Base-by-base conservation (phyloP, 2,329 filamentous ascomycete genomes). In the Acarospora socialis region DNA sequence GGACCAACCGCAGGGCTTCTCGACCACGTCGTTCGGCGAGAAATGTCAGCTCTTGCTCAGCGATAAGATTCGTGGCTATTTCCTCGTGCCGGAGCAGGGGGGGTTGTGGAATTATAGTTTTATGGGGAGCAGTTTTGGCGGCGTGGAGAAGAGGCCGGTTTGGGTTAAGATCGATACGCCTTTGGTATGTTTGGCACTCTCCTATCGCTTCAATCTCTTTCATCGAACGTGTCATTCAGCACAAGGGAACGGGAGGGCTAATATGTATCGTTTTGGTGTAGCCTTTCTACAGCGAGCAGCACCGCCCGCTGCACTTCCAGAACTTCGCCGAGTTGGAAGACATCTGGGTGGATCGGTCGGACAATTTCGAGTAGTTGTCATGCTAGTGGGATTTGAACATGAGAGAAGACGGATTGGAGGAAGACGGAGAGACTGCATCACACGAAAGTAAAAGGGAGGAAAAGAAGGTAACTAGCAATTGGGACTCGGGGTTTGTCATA, bases 311-410 rank as follows among this genome's bases (percentile, higher is more conserved):
- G 34, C 90, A 98, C 61, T 98, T 98, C 70, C 79, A 87, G 54
- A 93, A 84, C 57, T 98, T 98, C 60, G 83, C 86, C 1, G 87
- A 98, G 63, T 59, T 98, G 53, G 90, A 98, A 61, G 87, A 98
- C 57, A 81, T 92, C 24, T 92, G 86, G 73, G 86, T 94, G 28
- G 90, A 98, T 56, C 69, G 84, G 48, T 73, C 73, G 42, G 87
- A 98, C 61, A 87, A 86, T 54, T 92, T 98, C 63, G 87, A 83
- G 46, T n/a, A n/a, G n/a, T n/a, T n/a, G n/a, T n/a, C n/a, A n/a
- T n/a, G n/a, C n/a, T n/a, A n/a, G n/a, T n/a, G n/a, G n/a, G n/a
- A n/a, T n/a, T n/a, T n/a, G n/a, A n/a, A n/a, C n/a, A n/a, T n/a
- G n/a, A n/a, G n/a, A n/a, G n/a, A n/a, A n/a, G n/a, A n/a, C n/a